phyloP scores from a whole-genome alignment of 176 grass and related monocot species.

The Carex pumila region DNA sequence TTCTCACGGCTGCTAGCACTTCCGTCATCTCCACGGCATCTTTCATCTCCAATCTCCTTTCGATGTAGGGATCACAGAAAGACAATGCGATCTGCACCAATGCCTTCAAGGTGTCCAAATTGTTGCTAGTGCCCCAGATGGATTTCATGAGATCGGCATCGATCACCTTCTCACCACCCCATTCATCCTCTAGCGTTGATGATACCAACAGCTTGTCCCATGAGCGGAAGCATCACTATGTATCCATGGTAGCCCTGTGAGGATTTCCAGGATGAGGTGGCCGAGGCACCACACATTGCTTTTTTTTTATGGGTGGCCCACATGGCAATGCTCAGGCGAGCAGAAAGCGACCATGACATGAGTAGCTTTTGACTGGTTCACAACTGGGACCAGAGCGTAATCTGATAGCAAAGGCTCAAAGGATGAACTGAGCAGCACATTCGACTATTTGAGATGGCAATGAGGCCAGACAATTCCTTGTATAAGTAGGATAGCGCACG shows the following conservation, averaged over 20 bases:
- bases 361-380: slow-evolving; percentile 71
- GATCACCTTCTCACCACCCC: slow-evolving; percentile 27
- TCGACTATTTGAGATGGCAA: slow-evolving; percentile 76
- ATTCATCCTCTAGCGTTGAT: slow-evolving; percentile 32
- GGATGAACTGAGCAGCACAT: slow-evolving; percentile 48
- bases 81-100: slow-evolving; percentile 59
- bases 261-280: slow-evolving; percentile 65
- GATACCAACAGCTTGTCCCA: slow-evolving; percentile 1
- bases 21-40: slow-evolving; percentile 53
- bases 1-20: slow-evolving; percentile 12
- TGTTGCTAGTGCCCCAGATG: not conserved
- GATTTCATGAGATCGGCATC: slow-evolving; percentile 12
- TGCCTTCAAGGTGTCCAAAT: slow-evolving; percentile 45
- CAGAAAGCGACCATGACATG: slow-evolving; percentile 72
- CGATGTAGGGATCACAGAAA: slow-evolving; percentile 51
- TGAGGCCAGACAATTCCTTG: slow-evolving; percentile 91
- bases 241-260: slow-evolving; percentile 32
- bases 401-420: slow-evolving; percentile 70
- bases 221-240: slow-evolving; percentile 30
- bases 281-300: not conserved
- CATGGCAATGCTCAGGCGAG: slow-evolving; percentile 58
- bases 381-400: slow-evolving; percentile 70
- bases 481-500: slow-evolving; percentile 57
- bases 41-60: slow-evolving; percentile 58
- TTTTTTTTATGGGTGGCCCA: not conserved